Evolutionary conservation across 805 yeast species (phyloP).

Genomic region (Ogataea pignaliae): DNA sequence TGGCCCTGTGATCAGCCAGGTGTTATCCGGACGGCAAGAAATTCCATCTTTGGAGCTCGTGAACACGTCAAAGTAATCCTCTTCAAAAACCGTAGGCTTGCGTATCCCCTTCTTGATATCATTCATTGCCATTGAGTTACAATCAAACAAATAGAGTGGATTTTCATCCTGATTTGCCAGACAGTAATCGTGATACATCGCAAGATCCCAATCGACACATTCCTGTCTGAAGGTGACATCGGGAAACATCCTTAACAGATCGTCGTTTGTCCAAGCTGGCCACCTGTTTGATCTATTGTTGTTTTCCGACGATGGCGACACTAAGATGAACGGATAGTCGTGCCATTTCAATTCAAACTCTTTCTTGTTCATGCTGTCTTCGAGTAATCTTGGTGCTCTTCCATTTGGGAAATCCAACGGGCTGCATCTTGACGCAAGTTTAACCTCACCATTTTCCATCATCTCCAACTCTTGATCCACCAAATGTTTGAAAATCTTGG

Average conservation of each 20-base stretch:
- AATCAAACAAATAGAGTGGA: conserved; percentile 83
- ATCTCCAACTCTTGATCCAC: conserved; percentile 40
- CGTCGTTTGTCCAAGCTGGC: conserved; percentile 62
- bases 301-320: conserved; percentile 12
- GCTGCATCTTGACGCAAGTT: background rate
- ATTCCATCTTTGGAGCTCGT: conserved; percentile 14
- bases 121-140: conserved; percentile 64
- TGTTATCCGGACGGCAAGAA: conserved; percentile 75
- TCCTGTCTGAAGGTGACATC: conserved; percentile 73
- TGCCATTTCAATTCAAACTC: conserved; percentile 41
- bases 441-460: conserved; percentile 5
- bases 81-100: conserved; percentile 49
- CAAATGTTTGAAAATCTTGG: conserved; percentile 41
- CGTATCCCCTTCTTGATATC: conserved; percentile 48
- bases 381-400: conserved; percentile 50
- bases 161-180: conserved; percentile 66
- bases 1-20: conserved; percentile 92
- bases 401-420: conserved; percentile 21
- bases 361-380: conserved; percentile 37
- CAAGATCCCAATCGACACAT: conserved; percentile 73
- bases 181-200: conserved; percentile 58
- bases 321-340: conserved; percentile 52
- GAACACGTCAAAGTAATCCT: conserved; percentile 56
- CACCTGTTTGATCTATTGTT: conserved; percentile 34
- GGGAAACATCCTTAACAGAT: conserved; percentile 50